A percentile compares a stretch with the other conserved stretches of the same genome.
Conservation (phyloP, 305 asterid genomes). For the Fraxinus albicans region DNA sequence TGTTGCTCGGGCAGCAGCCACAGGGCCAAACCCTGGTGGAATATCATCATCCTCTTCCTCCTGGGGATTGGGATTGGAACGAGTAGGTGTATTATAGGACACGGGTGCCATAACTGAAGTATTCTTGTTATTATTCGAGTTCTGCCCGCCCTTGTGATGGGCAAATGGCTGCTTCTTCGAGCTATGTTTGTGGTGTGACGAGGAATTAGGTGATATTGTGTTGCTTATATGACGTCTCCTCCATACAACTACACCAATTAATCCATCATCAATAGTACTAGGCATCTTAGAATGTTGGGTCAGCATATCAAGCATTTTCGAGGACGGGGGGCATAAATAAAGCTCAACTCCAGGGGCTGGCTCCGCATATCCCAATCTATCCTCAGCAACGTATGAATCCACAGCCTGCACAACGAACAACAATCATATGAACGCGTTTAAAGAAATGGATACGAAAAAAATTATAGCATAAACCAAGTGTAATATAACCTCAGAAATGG, state of each 20-base stretch:
- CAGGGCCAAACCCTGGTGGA: constrained; percentile 90
- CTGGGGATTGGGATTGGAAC: constrained; percentile 16
- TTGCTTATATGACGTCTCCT: constrained; percentile 75
- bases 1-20: constrained; percentile 28
- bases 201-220: constrained; percentile 69
- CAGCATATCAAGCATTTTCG: constrained; percentile 51
- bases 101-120: constrained; percentile 28
- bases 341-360: constrained; percentile 79
- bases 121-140: constrained; percentile 46
- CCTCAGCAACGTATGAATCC: constrained; percentile 62
- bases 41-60: constrained; percentile 69
- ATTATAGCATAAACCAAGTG: not conserved
- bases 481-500: constrained; percentile 62
- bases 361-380: constrained; percentile 88
- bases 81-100: constrained; percentile 3
- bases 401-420: constrained; percentile 50
- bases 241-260: constrained; percentile 97
- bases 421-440: not conserved
- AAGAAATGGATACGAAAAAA: not conserved
- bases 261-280: constrained; percentile 51
- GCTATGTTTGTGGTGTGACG: constrained; percentile 65
- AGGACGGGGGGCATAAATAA: constrained; percentile 73
- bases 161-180: constrained; percentile 56
- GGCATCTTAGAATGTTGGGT: constrained; percentile 42
- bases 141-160: constrained; percentile 52